Conservation (phyloP, 2,329 filamentous ascomycete species). For the Fusarium heterosporum region DNA sequence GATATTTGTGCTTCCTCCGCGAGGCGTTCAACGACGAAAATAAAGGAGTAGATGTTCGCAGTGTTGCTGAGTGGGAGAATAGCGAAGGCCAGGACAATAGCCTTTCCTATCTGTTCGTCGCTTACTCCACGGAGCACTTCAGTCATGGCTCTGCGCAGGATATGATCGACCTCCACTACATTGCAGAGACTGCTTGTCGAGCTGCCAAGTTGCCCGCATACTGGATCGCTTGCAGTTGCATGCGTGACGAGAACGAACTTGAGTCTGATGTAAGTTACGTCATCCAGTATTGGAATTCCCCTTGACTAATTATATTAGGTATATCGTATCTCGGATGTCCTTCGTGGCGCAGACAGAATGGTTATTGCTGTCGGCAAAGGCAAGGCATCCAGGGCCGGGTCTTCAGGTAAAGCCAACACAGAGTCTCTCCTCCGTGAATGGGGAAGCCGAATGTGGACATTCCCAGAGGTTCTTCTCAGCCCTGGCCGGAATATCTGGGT, state of each 20-base stretch:
- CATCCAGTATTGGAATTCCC: too few relatives aligned
- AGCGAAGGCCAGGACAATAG: conserved; percentile 36
- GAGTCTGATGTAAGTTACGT: conserved; percentile 40
- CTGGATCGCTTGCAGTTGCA: conserved; percentile 47
- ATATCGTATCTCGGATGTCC: conserved; percentile 46
- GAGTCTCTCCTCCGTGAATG: conserved; percentile 45
- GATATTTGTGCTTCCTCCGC: conserved; percentile 44
- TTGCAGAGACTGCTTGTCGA: conserved; percentile 46
- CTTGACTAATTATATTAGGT: conserved; percentile 31
- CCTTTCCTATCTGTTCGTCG: conserved; percentile 44
- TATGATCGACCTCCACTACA: conserved; percentile 44
- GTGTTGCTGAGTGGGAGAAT: conserved; percentile 42
- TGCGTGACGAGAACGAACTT: conserved; percentile 42
- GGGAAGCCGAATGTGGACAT: conserved; percentile 48
- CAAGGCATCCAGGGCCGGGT: conserved; percentile 15
- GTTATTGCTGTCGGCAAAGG: conserved; percentile 43
- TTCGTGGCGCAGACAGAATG: conserved; percentile 44
- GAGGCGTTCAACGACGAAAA: conserved; percentile 42
- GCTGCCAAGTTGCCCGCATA: conserved; percentile 44
- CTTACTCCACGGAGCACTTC: conserved; percentile 46
- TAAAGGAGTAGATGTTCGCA: conserved; percentile 41
- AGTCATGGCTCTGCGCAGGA: conserved; percentile 39
- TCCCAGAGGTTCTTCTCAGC: conserved; percentile 46
- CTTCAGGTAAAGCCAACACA: conserved; percentile 33
- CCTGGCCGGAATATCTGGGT: conserved; percentile 40